Percentiles rank a stretch among this genome's conserved stretches.
phyloP scores from a whole-genome alignment of 306 rosid genomes.

The Citrullus amarus region DNA sequence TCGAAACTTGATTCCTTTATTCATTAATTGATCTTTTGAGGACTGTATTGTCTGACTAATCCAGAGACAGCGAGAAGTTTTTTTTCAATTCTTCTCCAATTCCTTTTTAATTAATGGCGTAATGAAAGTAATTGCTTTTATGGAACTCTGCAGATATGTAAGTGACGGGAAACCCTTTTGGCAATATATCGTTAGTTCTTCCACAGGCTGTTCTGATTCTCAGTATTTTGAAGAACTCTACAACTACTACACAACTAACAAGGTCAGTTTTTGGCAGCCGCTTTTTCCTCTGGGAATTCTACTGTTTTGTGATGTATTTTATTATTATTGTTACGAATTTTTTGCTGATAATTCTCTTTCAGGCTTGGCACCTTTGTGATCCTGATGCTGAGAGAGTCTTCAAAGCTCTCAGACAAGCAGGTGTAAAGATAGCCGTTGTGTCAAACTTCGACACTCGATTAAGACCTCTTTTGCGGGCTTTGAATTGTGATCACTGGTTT shows the following conservation, averaged over 20 bases:
- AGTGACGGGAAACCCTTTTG: slow-evolving; percentile 93
- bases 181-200: slow-evolving; percentile 84
- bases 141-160: slow-evolving; percentile 57
- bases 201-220: slow-evolving; percentile 89
- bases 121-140: not conserved
- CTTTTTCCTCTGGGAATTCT: not conserved
- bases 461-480: slow-evolving; percentile 65
- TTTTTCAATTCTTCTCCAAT: not conserved
- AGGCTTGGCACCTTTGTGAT: slow-evolving; percentile 98
- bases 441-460: slow-evolving; percentile 91
- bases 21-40: not conserved
- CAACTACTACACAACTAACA: slow-evolving; percentile 68
- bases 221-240: slow-evolving; percentile 94
- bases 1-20: not conserved
- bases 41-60: not conserved
- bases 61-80: not conserved
- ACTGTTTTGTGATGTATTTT: not conserved
- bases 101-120: not conserved
- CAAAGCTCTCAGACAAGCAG: slow-evolving; percentile 55
- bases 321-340: slow-evolving; percentile 1
- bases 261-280: slow-evolving; percentile 31
- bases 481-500: slow-evolving; percentile 85
- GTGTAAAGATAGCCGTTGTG: slow-evolving; percentile 75
- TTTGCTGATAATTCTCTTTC: slow-evolving; percentile 10
- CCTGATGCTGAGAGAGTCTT: slow-evolving; percentile 71